phyloP scores from a whole-genome alignment of 2,329 filamentous ascomycete genomes.

The Orbilia oligospora region DNA sequence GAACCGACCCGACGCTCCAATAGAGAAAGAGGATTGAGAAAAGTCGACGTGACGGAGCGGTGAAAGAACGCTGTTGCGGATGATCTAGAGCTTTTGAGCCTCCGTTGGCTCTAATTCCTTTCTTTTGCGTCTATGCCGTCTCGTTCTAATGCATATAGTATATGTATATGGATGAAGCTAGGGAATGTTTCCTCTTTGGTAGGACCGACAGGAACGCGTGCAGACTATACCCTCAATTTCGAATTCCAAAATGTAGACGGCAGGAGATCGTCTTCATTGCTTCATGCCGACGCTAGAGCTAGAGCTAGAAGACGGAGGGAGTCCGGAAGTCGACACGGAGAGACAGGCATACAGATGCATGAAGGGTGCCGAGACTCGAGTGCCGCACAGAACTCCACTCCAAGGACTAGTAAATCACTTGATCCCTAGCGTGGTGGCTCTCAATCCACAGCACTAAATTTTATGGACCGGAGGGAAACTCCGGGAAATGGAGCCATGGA shows the following conservation, averaged over 20 bases:
- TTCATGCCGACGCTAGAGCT: not conserved
- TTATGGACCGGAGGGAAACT: conserved; percentile 21
- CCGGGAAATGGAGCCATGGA: conserved; percentile 34
- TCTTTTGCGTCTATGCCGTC: conserved; percentile 26
- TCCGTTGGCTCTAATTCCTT: conserved; percentile 7
- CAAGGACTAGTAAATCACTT: conserved; percentile 36
- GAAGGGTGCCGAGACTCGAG: conserved; percentile 19
- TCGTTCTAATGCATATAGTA: conserved; percentile 17
- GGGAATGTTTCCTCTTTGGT: conserved; percentile 32
- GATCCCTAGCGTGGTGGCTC: conserved; percentile 8
- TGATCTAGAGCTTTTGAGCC: conserved; percentile 43
- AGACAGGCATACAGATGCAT: not conserved
- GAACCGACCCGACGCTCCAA: conserved; percentile 57
- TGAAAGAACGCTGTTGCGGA: conserved; percentile 10
- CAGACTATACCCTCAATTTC: conserved; percentile 1
- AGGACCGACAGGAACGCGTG: conserved; percentile 22
- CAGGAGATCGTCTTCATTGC: conserved; percentile 13
- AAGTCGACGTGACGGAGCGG: conserved; percentile 43
- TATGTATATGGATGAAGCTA: conserved; percentile 28
- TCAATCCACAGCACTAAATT: conserved; percentile 28
- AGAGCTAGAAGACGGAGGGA: not conserved
- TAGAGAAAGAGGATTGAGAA: conserved; percentile 47
- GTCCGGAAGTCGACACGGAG: not conserved
- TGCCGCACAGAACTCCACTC: conserved; percentile 21
- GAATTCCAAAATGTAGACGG: conserved; percentile 34